Base-by-base conservation (phyloP, 1,284 basidiomycete genomes). In the Marasmius sp. region DNA sequence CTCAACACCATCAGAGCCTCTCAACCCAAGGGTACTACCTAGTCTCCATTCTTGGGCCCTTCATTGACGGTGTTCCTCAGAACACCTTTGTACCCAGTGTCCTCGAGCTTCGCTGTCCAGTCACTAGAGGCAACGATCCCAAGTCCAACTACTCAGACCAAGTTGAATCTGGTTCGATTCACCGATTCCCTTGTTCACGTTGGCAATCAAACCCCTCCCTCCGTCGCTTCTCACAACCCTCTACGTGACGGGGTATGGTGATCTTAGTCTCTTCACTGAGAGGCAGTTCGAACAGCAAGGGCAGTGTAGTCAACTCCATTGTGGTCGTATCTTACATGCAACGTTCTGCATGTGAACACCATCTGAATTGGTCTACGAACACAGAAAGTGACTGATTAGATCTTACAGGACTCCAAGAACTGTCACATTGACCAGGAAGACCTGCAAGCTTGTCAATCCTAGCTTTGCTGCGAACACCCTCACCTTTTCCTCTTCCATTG, bases 181-280 rank as follows among this genome's bases (percentile, higher is more conserved):
- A 94, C 95, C 65, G 97, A 99, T 82, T 98, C 97, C 86, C 88
- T 99, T 67, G 96, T 98, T 75, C 98, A 98, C 76, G 95, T 98
- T 76, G 95, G 96, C 8, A 97, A 98, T 98, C 85, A 98, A 98
- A 83, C 96, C 96, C 36, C 87, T 97, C 74, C 94, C 92, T 63
- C n/a, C n/a, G 97, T 98, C 70, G 91, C 95, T 33, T 95, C 93
- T 38, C 98, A 99, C 86, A 99, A 98, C 85, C 97, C 99, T 78
- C 87, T 99, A 58, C 97, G 97, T 48, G 98, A 98, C 85, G 98
- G n/a, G n/a, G n/a, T n/a, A 98, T 75, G 96, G 98, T 74, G 96
- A 95, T 37, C 89, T 89, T 79, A 97, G 97, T 81, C 80, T 98
- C 72, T 92, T 87, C 63, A 91, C 94, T 18, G 93, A 95, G 77